Evolutionary conservation across 257 asterid genomes (phyloP).

Genomic region (Solanum arcanum): DNA sequence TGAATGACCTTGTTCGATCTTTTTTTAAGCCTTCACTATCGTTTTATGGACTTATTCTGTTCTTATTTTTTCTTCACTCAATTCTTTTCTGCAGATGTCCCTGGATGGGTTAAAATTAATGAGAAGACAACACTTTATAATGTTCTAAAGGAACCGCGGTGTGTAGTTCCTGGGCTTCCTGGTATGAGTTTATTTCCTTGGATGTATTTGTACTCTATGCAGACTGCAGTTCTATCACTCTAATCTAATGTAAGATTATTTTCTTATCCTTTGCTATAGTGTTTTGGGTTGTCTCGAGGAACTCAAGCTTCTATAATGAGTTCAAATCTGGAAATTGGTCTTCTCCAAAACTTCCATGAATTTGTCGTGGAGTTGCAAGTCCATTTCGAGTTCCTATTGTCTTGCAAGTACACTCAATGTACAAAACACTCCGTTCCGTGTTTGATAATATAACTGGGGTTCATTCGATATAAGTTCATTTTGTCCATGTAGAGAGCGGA

Average conservation of each 20-base stretch:
- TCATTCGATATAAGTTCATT: not conserved
- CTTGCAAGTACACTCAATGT: not conserved
- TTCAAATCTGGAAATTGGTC: slow-evolving; percentile 81
- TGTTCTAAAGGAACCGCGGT: slow-evolving; percentile 46
- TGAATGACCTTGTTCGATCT: not conserved
- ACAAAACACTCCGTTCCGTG: not conserved
- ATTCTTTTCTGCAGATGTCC: slow-evolving; percentile 22
- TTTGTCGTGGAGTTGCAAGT: not conserved
- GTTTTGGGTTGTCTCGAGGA: slow-evolving; percentile 54
- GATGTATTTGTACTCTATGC: not conserved
- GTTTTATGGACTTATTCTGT: not conserved
- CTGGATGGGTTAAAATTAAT: slow-evolving; percentile 57
- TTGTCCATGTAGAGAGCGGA: not conserved
- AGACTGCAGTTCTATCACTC: not conserved
- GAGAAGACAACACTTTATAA: slow-evolving; percentile 66
- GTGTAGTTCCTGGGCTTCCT: slow-evolving; percentile 70
- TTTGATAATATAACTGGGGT: not conserved
- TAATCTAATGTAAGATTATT: not conserved
- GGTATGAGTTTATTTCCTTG: slow-evolving; percentile 31
- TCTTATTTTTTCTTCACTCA: not conserved
- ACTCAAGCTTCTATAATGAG: slow-evolving; percentile 54
- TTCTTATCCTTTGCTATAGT: slow-evolving; percentile 37
- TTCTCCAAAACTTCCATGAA: slow-evolving; percentile 32
- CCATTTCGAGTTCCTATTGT: not conserved
- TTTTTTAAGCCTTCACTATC: not conserved